Conservation (phyloP, 2,329 filamentous ascomycete species). For the Aspergillus carbonarius region DNA sequence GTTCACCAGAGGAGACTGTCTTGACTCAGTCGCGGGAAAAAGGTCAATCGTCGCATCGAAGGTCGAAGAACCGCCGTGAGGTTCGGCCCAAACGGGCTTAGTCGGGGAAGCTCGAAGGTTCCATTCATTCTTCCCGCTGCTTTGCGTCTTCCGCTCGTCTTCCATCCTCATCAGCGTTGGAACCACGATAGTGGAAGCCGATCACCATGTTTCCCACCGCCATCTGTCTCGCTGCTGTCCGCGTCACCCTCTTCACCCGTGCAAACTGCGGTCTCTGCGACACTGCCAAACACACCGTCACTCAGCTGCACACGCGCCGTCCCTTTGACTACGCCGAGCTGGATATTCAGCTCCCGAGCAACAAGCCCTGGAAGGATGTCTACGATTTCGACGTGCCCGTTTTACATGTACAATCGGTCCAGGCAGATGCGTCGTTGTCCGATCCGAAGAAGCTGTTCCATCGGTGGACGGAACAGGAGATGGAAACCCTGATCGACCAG, state of each 20-base stretch:
- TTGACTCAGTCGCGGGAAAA: conserved; percentile 8
- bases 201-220: conserved; percentile 32
- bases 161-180: background rate
- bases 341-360: conserved; percentile 56
- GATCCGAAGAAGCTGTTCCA: conserved; percentile 63
- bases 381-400: conserved; percentile 67
- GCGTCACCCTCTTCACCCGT: conserved; percentile 62
- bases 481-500: conserved; percentile 56
- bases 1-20: background rate
- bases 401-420: conserved; percentile 56
- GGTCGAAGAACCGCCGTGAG: conserved; percentile 11
- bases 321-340: conserved; percentile 59
- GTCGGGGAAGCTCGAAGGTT: conserved; percentile 42
- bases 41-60: conserved; percentile 5
- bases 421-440: conserved; percentile 53
- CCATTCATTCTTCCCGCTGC: conserved; percentile 23
- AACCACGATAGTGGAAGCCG: no score
- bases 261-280: conserved; percentile 61
- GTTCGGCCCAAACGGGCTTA: conserved; percentile 33
- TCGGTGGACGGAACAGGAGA: conserved; percentile 58
- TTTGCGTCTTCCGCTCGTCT: background rate
- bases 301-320: conserved; percentile 52
- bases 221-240: conserved; percentile 32
- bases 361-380: conserved; percentile 58
- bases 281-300: conserved; percentile 58